These are phyloP conservation scores for Trichoderma sp. DNA, from an alignment of 2,329 filamentous ascomycete species.

Conservation along the genomic window DNA sequence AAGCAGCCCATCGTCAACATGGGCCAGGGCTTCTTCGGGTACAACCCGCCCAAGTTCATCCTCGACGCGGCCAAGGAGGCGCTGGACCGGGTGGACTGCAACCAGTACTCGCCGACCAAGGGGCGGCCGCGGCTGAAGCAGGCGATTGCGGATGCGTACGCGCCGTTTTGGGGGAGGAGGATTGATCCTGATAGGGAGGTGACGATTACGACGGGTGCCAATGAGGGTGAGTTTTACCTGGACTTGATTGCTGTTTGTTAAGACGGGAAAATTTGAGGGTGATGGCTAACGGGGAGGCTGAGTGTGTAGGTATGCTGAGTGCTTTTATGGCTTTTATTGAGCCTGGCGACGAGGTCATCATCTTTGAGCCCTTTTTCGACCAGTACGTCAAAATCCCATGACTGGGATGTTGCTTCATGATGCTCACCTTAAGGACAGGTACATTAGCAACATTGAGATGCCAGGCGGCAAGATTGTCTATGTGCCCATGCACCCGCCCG, in stretches of 20 bases:
- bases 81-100: constrained; percentile 90
- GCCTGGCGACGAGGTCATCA: constrained; percentile 90
- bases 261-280: background rate
- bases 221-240: constrained; percentile 57
- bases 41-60: constrained; percentile 91
- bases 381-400: constrained; percentile 57
- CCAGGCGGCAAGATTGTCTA: constrained; percentile 92
- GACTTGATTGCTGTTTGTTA: background rate
- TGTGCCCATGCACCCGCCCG: constrained; percentile 89
- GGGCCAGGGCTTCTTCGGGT: constrained; percentile 77
- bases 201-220: constrained; percentile 89
- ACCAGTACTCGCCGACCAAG: constrained; percentile 97
- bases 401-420: too few species aligned
- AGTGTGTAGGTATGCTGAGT: constrained; percentile 71
- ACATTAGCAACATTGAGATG: constrained; percentile 99
- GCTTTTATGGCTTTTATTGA: constrained; percentile 99
- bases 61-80: constrained; percentile 88
- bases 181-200: constrained; percentile 90
- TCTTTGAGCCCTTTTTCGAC: constrained; percentile 99
- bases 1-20: constrained; percentile 67
- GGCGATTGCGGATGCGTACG: constrained; percentile 90
- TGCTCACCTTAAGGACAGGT: constrained; percentile 29
- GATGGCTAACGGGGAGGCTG: background rate
- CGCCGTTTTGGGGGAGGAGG: constrained; percentile 79
- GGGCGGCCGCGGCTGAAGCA: constrained; percentile 89